phyloP scores from a whole-genome alignment of 2,329 filamentous ascomycete genomes.

The Macrophomina pseudophaseolina region DNA sequence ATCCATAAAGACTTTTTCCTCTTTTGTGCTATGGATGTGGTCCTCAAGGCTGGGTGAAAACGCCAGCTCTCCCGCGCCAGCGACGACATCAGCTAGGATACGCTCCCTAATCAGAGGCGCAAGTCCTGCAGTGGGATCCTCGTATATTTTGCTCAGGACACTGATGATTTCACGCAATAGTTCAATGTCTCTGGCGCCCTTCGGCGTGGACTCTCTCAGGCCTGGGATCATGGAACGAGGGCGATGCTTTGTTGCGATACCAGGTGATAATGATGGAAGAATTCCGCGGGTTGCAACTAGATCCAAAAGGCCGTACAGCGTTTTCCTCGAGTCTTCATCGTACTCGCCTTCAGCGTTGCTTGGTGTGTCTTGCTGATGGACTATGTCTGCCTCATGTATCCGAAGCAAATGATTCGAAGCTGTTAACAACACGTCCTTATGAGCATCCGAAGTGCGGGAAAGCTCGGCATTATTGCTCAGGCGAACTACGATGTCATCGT shows the following conservation, averaged over 20 bases:
- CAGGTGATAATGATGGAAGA: constrained; percentile 40
- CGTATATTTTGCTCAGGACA: constrained; percentile 2
- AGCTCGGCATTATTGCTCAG: neutral
- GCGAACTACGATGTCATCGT: constrained; percentile 21
- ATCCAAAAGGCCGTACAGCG: constrained; percentile 47
- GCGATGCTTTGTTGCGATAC: constrained; percentile 41
- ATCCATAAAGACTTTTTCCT: constrained; percentile 31
- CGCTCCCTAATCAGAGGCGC: constrained; percentile 45
- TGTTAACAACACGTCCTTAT: constrained; percentile 21
- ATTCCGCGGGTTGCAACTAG: constrained; percentile 41
- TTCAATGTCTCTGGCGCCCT: neutral
- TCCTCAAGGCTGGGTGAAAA: constrained; percentile 36
- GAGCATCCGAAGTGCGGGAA: neutral
- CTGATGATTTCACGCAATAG: constrained; percentile 20
- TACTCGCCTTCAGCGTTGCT: constrained; percentile 38
- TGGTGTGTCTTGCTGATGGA: constrained; percentile 29
- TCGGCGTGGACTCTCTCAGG: neutral
- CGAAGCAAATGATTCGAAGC: constrained; percentile 39
- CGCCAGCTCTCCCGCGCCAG: constrained; percentile 41
- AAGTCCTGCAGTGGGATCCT: constrained; percentile 32
- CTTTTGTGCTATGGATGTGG: constrained; percentile 28
- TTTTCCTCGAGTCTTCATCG: constrained; percentile 44
- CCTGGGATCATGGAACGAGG: constrained; percentile 40
- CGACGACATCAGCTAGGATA: constrained; percentile 41
- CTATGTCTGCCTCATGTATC: constrained; percentile 42